A percentile compares a stretch with the other conserved stretches of the same genome.
Conservation (phyloP, 2,329 filamentous ascomycete genomes). For the Botrytis fabae region DNA sequence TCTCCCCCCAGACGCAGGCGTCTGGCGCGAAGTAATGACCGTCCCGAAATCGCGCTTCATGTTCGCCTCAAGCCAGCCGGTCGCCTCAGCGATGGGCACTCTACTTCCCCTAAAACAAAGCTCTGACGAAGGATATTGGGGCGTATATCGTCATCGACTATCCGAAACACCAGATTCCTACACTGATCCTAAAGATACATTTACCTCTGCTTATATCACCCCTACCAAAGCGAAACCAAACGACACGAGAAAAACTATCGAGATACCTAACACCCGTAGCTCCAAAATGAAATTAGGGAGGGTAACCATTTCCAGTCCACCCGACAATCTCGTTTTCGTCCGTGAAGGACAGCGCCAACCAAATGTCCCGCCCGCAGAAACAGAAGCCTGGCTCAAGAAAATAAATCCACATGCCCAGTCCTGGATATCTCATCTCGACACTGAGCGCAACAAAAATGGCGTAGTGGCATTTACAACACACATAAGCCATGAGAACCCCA, state of each 20-base stretch:
- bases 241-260: neutral
- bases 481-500: constrained; percentile 27
- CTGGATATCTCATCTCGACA: constrained; percentile 28
- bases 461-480: constrained; percentile 28
- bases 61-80: constrained; percentile 26
- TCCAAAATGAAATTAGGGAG: neutral
- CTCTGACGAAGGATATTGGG: constrained; percentile 31
- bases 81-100: constrained; percentile 27
- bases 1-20: constrained; percentile 29
- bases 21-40: constrained; percentile 32
- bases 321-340: constrained; percentile 30
- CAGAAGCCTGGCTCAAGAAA: constrained; percentile 25
- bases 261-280: constrained; percentile 3
- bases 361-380: constrained; percentile 26
- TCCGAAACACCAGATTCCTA: constrained; percentile 26
- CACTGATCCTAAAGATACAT: constrained; percentile 27
- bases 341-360: constrained; percentile 29
- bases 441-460: constrained; percentile 26
- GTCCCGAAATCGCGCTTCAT: constrained; percentile 29
- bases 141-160: constrained; percentile 30
- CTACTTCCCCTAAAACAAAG: constrained; percentile 25
- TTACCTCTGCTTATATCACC: constrained; percentile 26
- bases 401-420: constrained; percentile 26
- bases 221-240: constrained; percentile 7
- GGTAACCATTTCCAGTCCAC: constrained; percentile 25